Conservation (phyloP, 345 rosid genomes). For the Arabidopsis suecica region DNA sequence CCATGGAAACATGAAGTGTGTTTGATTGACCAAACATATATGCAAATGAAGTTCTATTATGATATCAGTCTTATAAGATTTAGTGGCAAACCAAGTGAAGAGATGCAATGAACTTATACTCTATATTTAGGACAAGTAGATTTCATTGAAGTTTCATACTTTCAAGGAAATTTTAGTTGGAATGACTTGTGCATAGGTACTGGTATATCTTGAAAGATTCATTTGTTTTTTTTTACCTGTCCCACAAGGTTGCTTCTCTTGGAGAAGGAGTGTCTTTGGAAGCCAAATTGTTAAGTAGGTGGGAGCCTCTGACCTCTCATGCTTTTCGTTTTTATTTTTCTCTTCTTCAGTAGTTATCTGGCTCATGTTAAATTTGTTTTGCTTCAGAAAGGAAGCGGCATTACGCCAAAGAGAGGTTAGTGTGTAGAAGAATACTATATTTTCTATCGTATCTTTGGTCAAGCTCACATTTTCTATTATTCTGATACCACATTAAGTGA, state of each 20-base stretch:
- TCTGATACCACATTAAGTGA: constrained; percentile 16
- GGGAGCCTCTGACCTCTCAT: constrained; percentile 27
- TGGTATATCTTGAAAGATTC: constrained; percentile 6
- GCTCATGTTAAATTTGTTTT: constrained; percentile 27
- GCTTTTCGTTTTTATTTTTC: constrained; percentile 1
- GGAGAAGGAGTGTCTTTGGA: constrained; percentile 96
- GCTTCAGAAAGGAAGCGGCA: constrained; percentile 83
- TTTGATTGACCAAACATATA: constrained; percentile 24
- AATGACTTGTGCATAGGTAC: not conserved
- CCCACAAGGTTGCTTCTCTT: constrained; percentile 81
- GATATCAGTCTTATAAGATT: not conserved
- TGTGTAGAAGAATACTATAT: not conserved
- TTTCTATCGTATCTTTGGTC: not conserved
- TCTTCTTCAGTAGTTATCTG: constrained; percentile 17
- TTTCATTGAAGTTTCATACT: not conserved
- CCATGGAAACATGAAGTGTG: not conserved
- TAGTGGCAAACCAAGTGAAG: constrained; percentile 8
- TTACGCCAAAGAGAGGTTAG: constrained; percentile 87
- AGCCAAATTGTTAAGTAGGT: constrained; percentile 93
- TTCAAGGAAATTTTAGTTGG: not conserved
- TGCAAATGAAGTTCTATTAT: not conserved
- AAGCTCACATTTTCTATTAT: constrained; percentile 8
- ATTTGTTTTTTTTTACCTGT: not conserved
- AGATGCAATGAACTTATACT: not conserved
- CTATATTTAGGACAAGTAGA: not conserved